Conservation (phyloP, 306 rosid genomes). For the peach (Prunus persica) region Prunus_persica_NCBIv2 NC_034013.1:17983001-17983500, state of each 20-base stretch:
- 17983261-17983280: background rate
- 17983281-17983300: too few species aligned
- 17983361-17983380: too few species aligned
- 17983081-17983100: background rate
- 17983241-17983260: background rate
- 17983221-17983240: background rate
- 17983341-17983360: too few species aligned
- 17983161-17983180: slow-evolving; percentile 35
- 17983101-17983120: background rate
- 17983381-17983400: too few species aligned
- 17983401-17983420: background rate
- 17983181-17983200: slow-evolving; percentile 28
- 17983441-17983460: too few species aligned
- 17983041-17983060: background rate
- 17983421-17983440: background rate
- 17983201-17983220: background rate
- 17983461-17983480: too few species aligned
- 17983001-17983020: background rate
- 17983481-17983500: background rate
- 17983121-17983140: background rate
- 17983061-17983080: background rate
- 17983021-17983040: background rate
- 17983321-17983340: too few species aligned
- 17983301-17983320: too few species aligned
- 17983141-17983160: slow-evolving; percentile 4